A percentile compares a stretch with the other conserved stretches of the same genome.
Evolutionary conservation across 2,329 filamentous ascomycete species (phyloP).

Genomic region (Colletotrichum sp.): DNA sequence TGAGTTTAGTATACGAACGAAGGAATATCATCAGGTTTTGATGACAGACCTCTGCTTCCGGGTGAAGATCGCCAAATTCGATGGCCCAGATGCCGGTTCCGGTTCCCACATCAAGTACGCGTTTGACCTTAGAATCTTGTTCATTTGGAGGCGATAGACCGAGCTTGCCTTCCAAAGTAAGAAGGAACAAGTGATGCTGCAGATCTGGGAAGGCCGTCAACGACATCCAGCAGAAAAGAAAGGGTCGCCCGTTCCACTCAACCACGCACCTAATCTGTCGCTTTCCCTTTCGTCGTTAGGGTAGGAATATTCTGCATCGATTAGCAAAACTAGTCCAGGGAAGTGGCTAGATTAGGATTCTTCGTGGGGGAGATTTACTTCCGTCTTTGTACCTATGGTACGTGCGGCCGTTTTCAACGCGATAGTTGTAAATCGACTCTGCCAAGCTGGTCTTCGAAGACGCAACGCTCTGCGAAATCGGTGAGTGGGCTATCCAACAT

Average conservation of each 20-base stretch:
- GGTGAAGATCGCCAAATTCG: not conserved
- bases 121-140: not conserved
- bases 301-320: not conserved
- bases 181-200: not conserved
- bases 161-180: not conserved
- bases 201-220: not conserved
- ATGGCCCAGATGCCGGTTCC: not conserved
- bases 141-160: not conserved
- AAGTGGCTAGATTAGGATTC: not conserved
- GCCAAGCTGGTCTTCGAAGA: not conserved
- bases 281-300: not conserved
- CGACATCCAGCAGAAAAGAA: not conserved
- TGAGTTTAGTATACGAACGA: not conserved
- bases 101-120: not conserved
- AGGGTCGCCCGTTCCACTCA: not conserved
- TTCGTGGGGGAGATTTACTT: not conserved
- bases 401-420: not conserved
- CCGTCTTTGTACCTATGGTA: not conserved
- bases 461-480: not conserved
- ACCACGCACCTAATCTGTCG: not conserved
- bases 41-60: not conserved
- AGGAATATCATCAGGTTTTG: accelerated
- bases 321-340: not conserved
- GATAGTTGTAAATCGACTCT: not conserved
- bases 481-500: not conserved